Evolutionary conservation across 306 rosid species (phyloP).

Genomic region (Begonia fuchsioides): DNA sequence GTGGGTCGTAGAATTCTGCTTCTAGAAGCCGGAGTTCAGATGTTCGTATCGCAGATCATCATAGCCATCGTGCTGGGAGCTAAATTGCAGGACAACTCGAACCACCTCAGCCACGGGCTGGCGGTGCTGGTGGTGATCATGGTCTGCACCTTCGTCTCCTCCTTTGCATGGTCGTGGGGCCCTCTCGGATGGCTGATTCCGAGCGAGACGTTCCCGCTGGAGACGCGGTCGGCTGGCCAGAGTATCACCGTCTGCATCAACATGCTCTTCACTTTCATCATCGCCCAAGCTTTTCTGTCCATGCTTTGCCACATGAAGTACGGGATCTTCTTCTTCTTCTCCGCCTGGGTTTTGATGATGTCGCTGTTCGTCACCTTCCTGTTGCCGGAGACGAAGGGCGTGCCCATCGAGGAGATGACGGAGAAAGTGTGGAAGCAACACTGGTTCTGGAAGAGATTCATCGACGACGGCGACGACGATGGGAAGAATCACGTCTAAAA

Average conservation of each 20-base stretch:
- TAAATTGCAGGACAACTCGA: constrained; percentile 24
- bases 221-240: constrained; percentile 50
- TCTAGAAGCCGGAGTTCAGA: constrained; percentile 47
- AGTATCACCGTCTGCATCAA: constrained; percentile 38
- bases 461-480: neutral
- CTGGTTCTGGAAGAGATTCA: constrained; percentile 43
- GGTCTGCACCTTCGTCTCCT: constrained; percentile 43
- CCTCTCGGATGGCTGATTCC: constrained; percentile 69
- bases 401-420: constrained; percentile 48
- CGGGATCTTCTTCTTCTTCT: constrained; percentile 48
- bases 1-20: constrained; percentile 32
- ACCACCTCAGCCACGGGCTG: constrained; percentile 11
- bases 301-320: constrained; percentile 38
- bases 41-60: constrained; percentile 41
- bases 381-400: constrained; percentile 37
- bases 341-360: constrained; percentile 33
- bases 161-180: constrained; percentile 77
- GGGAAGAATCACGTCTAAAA: neutral
- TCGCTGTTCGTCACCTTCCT: constrained; percentile 17
- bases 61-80: constrained; percentile 30
- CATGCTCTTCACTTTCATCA: constrained; percentile 50
- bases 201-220: constrained; percentile 44
- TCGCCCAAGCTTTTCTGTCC: constrained; percentile 46
- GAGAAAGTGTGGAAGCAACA: constrained; percentile 38
- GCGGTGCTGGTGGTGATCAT: constrained; percentile 38